These are phyloP conservation scores for Taiozyma sp. DNA, from an alignment of 1,139 yeast species.

Conservation along the genomic window DNA sequence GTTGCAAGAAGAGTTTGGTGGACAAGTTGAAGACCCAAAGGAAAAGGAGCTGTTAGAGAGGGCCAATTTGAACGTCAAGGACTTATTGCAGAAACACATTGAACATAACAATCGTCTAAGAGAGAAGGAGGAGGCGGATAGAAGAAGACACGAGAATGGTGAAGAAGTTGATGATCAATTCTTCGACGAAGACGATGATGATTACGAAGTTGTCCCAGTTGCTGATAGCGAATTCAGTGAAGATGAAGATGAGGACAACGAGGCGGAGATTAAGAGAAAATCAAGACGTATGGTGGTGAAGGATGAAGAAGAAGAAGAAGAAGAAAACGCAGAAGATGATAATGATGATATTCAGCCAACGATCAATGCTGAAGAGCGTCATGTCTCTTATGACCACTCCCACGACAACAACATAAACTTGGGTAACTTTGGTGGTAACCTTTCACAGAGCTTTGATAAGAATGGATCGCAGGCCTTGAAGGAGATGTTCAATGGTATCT, in stretches of 20 bases:
- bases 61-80: constrained; percentile 31
- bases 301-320: constrained; percentile 15
- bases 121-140: constrained; percentile 44
- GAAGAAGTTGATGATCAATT: constrained; percentile 22
- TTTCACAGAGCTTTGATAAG: constrained; percentile 10
- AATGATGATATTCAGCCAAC: neutral
- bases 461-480: constrained; percentile 15
- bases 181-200: constrained; percentile 21
- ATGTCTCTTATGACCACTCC: constrained; percentile 2
- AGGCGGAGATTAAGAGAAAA: constrained; percentile 9
- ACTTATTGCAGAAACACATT: constrained; percentile 60
- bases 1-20: constrained; percentile 25
- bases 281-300: constrained; percentile 12
- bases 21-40: constrained; percentile 25
- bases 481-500: constrained; percentile 8
- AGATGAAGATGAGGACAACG: constrained; percentile 11
- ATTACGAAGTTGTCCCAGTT: constrained; percentile 15
- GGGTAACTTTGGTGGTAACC: constrained; percentile 31
- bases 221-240: constrained; percentile 21
- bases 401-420: constrained; percentile 23
- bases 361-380: constrained; percentile 6
- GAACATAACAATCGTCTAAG: constrained; percentile 48
- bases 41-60: constrained; percentile 22
- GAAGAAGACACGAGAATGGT: constrained; percentile 22
- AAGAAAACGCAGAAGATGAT: constrained; percentile 7